Conservation (phyloP, 768 basidiomycete species). For the Amanita brunnescens region DNA sequence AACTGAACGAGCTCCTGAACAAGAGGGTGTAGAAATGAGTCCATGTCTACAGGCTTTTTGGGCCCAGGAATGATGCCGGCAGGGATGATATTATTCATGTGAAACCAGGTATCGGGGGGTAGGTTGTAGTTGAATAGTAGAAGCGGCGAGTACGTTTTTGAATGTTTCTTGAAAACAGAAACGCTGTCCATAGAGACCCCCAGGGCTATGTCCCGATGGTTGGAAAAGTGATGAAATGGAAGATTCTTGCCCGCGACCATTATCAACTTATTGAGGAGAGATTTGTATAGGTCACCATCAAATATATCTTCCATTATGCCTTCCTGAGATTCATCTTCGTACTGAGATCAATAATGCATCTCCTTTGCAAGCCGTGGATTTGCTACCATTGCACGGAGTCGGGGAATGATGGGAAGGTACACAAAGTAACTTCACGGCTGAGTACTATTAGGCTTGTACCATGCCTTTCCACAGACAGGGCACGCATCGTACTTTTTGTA, state of each 20-base stretch:
- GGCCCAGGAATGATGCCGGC: slow-evolving; percentile 40
- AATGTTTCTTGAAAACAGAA: not conserved
- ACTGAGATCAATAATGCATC: slow-evolving; percentile 17
- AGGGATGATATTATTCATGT: slow-evolving; percentile 25
- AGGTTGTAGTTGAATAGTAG: slow-evolving; percentile 22
- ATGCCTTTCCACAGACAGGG: not conserved
- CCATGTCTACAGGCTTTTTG: slow-evolving; percentile 29
- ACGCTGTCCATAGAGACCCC: not conserved
- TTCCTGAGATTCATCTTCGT: slow-evolving; percentile 3
- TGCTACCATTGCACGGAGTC: slow-evolving; percentile 14
- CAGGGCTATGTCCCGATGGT: slow-evolving; percentile 12
- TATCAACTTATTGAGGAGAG: slow-evolving; percentile 13
- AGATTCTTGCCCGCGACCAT: not conserved
- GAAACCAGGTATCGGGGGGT: slow-evolving; percentile 31
- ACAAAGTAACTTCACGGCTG: not conserved
- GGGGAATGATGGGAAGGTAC: slow-evolving; percentile 24
- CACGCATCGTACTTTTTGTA: slow-evolving; percentile 8
- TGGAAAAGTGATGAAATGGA: not conserved
- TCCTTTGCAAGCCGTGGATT: slow-evolving; percentile 6
- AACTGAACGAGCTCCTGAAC: slow-evolving; percentile 28
- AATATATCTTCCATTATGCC: slow-evolving; percentile 16
- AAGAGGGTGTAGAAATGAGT: slow-evolving; percentile 35
- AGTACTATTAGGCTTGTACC: not conserved
- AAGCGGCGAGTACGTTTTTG: slow-evolving; percentile 27
- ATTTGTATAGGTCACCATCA: slow-evolving; percentile 16